Evolutionary conservation across 129 eudicot genomes (phyloP).

Genomic region (Centella asiatica): DNA sequence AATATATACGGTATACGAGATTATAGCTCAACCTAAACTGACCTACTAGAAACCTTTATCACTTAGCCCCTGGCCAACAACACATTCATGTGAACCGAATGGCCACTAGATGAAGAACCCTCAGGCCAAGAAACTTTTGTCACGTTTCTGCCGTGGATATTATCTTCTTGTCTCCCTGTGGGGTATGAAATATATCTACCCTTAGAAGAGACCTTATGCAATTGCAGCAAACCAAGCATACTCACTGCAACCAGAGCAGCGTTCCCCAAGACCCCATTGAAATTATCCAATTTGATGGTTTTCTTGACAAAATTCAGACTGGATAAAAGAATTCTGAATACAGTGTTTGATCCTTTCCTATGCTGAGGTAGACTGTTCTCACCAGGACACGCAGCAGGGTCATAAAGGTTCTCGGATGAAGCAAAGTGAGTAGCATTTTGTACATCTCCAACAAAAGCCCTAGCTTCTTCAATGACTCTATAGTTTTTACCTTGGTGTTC

Average conservation of each 20-base stretch:
- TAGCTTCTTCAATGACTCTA: constrained; percentile 86
- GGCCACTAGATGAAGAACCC: constrained; percentile 37
- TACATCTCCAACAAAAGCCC: constrained; percentile 74
- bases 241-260: constrained; percentile 82
- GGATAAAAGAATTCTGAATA: constrained; percentile 43
- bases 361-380: constrained; percentile 13
- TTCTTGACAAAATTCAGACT: constrained; percentile 46
- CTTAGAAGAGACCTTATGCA: constrained; percentile 49
- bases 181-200: constrained; percentile 30
- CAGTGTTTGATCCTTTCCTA: constrained; percentile 39
- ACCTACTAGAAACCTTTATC: background rate
- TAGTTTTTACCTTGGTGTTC: constrained; percentile 84
- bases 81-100: constrained; percentile 42
- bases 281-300: constrained; percentile 43
- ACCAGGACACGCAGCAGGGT: constrained; percentile 15
- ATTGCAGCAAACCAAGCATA: constrained; percentile 75
- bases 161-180: constrained; percentile 31
- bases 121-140: constrained; percentile 33
- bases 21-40: background rate
- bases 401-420: constrained; percentile 33
- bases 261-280: constrained; percentile 68
- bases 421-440: constrained; percentile 40
- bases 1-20: background rate
- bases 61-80: constrained; percentile 63
- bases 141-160: constrained; percentile 23